phyloP scores from a whole-genome alignment of 2,329 filamentous ascomycete genomes.

The Pestalotiopsis sp. region DNA sequence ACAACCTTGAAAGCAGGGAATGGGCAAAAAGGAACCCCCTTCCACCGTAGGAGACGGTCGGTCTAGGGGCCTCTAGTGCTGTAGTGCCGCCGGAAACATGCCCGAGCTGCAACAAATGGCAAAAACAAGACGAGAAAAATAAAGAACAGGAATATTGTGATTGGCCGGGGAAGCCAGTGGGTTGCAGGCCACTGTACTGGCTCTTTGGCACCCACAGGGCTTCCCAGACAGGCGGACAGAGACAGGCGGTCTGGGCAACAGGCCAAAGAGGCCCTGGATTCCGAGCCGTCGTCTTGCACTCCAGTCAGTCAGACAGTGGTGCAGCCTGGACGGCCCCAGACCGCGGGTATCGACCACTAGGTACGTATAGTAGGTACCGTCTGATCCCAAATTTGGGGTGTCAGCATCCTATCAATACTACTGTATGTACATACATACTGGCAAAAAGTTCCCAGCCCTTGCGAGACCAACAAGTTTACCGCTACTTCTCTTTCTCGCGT shows the following conservation, averaged over 20 bases:
- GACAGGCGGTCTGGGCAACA: neutral
- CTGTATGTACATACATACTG: neutral
- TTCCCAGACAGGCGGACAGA: neutral
- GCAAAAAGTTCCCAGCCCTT: neutral
- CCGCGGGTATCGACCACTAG: neutral
- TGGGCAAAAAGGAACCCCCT: conserved; percentile 5
- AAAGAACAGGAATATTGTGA: neutral
- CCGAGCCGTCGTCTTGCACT: neutral
- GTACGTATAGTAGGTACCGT: neutral
- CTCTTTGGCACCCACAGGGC: neutral
- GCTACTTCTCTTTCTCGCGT: conserved; percentile 11
- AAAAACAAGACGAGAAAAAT: conserved; percentile 5
- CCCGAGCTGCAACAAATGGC: neutral
- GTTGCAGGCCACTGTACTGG: neutral
- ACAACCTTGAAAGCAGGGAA: neutral
- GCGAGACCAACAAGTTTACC: conserved; percentile 9
- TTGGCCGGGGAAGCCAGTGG: neutral
- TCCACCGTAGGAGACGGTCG: neutral
- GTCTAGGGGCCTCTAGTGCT: neutral
- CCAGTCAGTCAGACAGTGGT: neutral
- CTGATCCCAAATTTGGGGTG: conserved; percentile 2
- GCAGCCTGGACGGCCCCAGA: neutral
- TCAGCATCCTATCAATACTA: conserved; percentile 8
- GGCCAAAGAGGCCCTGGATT: neutral
- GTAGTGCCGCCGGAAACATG: neutral